These are phyloP conservation scores for Dicorynia guianensis DNA, from an alignment of 306 rosid species.

Conservation along the genomic window DNA sequence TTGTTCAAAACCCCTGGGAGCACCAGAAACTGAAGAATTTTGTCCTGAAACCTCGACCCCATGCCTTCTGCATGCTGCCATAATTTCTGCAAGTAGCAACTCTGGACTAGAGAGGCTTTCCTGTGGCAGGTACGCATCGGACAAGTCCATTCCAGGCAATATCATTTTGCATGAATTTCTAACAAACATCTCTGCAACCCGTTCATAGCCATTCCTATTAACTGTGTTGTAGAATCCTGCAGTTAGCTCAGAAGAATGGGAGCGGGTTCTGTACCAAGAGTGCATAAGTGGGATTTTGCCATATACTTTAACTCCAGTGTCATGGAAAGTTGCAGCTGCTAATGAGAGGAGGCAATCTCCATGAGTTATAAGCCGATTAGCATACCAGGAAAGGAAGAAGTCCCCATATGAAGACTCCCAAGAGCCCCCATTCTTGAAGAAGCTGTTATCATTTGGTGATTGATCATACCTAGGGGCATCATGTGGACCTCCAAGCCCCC, in stretches of 20 bases:
- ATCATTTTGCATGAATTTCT: constrained; percentile 78
- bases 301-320: constrained; percentile 47
- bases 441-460: constrained; percentile 52
- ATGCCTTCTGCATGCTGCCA: constrained; percentile 61
- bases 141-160: constrained; percentile 87
- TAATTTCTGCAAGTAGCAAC: constrained; percentile 67
- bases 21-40: constrained; percentile 58
- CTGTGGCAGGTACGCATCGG: constrained; percentile 65
- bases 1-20: constrained; percentile 62
- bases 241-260: constrained; percentile 61
- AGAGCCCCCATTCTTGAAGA: constrained; percentile 82
- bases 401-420: constrained; percentile 87
- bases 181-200: constrained; percentile 58
- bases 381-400: constrained; percentile 97
- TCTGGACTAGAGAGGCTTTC: constrained; percentile 76
- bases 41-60: constrained; percentile 76
- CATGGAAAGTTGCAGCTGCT: constrained; percentile 62
- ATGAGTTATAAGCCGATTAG: constrained; percentile 73
- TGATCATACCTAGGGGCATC: constrained; percentile 73
- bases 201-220: constrained; percentile 53
- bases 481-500: constrained; percentile 99
- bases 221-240: constrained; percentile 64
- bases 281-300: constrained; percentile 57
- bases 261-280: constrained; percentile 57
- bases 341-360: constrained; percentile 72